A percentile compares a stretch with the other conserved stretches of the same genome.
These are phyloP conservation scores for Xylaria sp. DNA, from an alignment of 2,329 filamentous ascomycete genomes.

Conservation along the genomic window DNA sequence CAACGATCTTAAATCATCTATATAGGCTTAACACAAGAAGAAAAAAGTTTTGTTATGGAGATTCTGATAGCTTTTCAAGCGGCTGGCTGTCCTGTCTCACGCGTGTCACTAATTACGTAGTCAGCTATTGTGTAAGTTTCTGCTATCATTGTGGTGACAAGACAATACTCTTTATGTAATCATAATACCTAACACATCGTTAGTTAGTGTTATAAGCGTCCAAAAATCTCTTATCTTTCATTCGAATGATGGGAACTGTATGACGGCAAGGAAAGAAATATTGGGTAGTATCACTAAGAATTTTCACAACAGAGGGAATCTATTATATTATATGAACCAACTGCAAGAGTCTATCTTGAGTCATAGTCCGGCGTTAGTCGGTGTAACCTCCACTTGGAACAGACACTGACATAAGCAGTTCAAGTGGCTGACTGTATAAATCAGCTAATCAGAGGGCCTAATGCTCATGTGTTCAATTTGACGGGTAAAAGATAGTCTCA, in stretches of 20 bases:
- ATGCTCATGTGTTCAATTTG: too few species aligned
- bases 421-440: too few species aligned
- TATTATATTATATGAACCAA: neutral
- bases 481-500: too few species aligned
- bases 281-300: neutral
- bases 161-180: constrained; percentile 8
- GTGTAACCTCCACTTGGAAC: too few species aligned
- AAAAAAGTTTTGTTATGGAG: neutral
- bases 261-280: neutral
- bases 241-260: neutral
- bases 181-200: constrained; percentile 3
- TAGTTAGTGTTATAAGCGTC: too few species aligned
- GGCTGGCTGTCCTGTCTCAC: neutral
- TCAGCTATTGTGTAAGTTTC: neutral
- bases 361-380: too few species aligned
- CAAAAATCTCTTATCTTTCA: neutral
- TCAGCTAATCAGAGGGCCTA: too few species aligned
- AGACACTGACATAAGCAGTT: too few species aligned
- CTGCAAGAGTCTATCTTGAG: neutral
- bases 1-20: too few species aligned
- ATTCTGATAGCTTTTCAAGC: too few species aligned
- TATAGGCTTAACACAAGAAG: too few species aligned
- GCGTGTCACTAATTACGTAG: too few species aligned
- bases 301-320: neutral
- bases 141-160: neutral